A percentile compares a stretch with the other conserved stretches of the same genome.
These are phyloP conservation scores for Aureobasidium melanogenum DNA, from an alignment of 2,329 filamentous ascomycete species.

Conservation along the genomic window DNA sequence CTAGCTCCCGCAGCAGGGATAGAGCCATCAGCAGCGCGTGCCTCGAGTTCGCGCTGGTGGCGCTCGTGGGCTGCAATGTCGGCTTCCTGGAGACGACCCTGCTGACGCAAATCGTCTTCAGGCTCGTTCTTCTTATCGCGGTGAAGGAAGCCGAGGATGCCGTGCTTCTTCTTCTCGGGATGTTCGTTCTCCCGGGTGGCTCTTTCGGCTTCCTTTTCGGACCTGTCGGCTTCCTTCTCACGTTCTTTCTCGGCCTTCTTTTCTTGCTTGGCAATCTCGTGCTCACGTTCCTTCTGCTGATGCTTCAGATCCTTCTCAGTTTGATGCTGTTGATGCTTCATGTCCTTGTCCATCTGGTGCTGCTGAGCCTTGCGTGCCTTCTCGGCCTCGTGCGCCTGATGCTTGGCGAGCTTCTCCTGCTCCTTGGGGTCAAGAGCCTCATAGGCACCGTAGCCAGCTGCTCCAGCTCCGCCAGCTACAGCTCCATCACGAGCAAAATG, in stretches of 20 bases:
- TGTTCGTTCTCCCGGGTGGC: conserved; percentile 10
- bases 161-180: conserved; percentile 15
- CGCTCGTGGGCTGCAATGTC: conserved; percentile 7
- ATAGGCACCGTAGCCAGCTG: conserved; percentile 20
- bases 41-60: conserved; percentile 14
- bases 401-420: conserved; percentile 21
- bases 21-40: not conserved
- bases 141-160: conserved; percentile 32
- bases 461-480: conserved; percentile 20
- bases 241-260: conserved; percentile 21
- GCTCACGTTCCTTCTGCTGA: conserved; percentile 23
- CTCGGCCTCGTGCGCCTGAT: conserved; percentile 16
- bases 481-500: conserved; percentile 23
- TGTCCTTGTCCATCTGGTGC: conserved; percentile 14
- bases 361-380: conserved; percentile 22
- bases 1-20: conserved; percentile 18
- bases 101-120: not conserved
- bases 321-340: conserved; percentile 19
- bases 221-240: conserved; percentile 21
- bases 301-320: conserved; percentile 18
- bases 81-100: conserved; percentile 1
- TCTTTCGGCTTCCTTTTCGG: conserved; percentile 20
- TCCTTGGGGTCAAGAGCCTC: conserved; percentile 21
- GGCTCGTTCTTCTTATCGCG: conserved; percentile 29
- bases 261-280: conserved; percentile 16